These are phyloP conservation scores for Trichoderma erinaceum DNA, from an alignment of 495 filamentous ascomycete genomes.

Conservation along the genomic window DNA sequence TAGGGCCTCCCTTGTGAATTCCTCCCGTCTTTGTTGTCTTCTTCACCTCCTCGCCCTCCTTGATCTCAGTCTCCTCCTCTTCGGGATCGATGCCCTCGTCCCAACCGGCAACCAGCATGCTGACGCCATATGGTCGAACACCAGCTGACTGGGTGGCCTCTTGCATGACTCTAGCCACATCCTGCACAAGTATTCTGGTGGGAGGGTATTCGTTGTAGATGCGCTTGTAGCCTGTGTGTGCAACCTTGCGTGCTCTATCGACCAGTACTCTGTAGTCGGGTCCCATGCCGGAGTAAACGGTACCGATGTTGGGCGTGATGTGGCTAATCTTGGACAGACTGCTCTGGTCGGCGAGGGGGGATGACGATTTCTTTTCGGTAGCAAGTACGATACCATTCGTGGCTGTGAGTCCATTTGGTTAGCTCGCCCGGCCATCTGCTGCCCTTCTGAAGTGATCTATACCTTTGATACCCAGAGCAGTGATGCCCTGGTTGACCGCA, in stretches of 20 bases:
- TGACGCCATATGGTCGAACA: constrained; percentile 97
- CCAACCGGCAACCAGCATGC: constrained; percentile 92
- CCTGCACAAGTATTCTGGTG: constrained; percentile 96
- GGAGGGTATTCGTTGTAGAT: constrained; percentile 99
- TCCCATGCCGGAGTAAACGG: constrained; percentile 99
- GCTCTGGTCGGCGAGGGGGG: constrained; percentile 84
- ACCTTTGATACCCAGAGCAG: constrained; percentile 98
- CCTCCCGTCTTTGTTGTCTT: constrained; percentile 78
- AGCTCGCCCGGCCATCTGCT: not conserved
- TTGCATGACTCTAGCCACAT: constrained; percentile 96
- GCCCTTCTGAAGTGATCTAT: constrained; percentile 16
- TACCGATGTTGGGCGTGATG: constrained; percentile 98
- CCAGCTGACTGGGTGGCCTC: constrained; percentile 97
- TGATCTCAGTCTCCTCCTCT: constrained; percentile 39
- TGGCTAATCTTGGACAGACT: constrained; percentile 96
- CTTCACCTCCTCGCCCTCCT: constrained; percentile 64
- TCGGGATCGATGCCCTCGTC: constrained; percentile 92
- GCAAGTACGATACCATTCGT: constrained; percentile 99
- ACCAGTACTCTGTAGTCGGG: constrained; percentile 97
- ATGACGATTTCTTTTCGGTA: constrained; percentile 98
- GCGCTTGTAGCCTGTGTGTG: constrained; percentile 98
- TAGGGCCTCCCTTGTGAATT: constrained; percentile 90
- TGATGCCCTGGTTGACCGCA: constrained; percentile 98
- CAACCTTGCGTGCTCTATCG: constrained; percentile 95
- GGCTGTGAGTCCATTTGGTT: constrained; percentile 44